Conservation (phyloP, 202 grass and related monocot species). For the Saccharum hybrid region DNA sequence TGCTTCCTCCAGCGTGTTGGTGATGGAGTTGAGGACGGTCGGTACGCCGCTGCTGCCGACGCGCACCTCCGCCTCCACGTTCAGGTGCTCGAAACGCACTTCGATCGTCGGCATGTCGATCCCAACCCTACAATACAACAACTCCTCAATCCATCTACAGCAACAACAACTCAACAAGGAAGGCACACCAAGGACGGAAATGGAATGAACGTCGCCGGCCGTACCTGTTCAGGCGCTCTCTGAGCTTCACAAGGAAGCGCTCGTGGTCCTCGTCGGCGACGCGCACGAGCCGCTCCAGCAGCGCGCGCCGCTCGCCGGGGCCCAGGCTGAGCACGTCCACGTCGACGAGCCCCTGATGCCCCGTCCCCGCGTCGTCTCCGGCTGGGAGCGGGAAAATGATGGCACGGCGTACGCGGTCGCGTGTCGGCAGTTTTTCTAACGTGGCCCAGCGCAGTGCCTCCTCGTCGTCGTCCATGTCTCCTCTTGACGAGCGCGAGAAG, state of each 20-base stretch:
- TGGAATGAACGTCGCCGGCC: too few species aligned
- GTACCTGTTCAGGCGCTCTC: constrained; percentile 70
- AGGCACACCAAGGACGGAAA: too few species aligned
- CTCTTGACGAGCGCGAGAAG: constrained; percentile 66
- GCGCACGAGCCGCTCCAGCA: constrained; percentile 71
- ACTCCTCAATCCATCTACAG: too few species aligned
- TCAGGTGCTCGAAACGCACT: constrained; percentile 77
- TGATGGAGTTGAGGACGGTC: constrained; percentile 68
- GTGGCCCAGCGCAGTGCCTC: constrained; percentile 85
- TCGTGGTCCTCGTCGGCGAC: constrained; percentile 88
- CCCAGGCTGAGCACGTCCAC: constrained; percentile 67
- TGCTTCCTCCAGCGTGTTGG: constrained; percentile 66
- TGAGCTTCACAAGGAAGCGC: constrained; percentile 79
- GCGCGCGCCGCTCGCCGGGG: constrained; percentile 50
- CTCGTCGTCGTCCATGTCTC: constrained; percentile 75
- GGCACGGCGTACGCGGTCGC: constrained; percentile 69
- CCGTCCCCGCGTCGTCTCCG: background rate
- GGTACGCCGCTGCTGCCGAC: constrained; percentile 82
- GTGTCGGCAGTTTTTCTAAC: constrained; percentile 78
- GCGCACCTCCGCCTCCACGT: constrained; percentile 62
- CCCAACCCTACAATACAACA: constrained; percentile 55
- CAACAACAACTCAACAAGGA: too few species aligned
- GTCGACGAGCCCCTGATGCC: constrained; percentile 31
- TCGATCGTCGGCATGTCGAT: constrained; percentile 82
- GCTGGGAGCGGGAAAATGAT: constrained; percentile 43